Percentiles rank a stretch among this genome's conserved stretches.
phyloP scores from a whole-genome alignment of 768 basidiomycete genomes.

The Austroboletus eburneus region DNA sequence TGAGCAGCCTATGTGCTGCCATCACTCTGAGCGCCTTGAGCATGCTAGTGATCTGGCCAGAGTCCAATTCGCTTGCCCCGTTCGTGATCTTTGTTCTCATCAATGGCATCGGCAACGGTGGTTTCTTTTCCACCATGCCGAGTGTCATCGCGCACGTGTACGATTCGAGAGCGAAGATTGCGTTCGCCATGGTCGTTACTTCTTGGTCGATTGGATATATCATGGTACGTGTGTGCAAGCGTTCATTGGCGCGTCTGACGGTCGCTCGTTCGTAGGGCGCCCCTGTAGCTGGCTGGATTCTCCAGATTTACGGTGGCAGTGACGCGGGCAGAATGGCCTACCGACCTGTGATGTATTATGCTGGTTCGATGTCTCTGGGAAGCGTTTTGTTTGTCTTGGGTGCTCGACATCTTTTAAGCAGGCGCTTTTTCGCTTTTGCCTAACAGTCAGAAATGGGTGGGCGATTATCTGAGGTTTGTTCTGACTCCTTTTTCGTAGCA shows the following conservation, averaged over 20 bases:
- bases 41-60: constrained; percentile 30
- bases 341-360: constrained; percentile 32
- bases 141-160: constrained; percentile 30
- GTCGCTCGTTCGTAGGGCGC: constrained; percentile 16
- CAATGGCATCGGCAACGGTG: constrained; percentile 30
- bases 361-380: constrained; percentile 24
- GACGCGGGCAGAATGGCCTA: constrained; percentile 20
- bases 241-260: neutral
- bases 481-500: no score
- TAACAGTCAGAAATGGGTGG: neutral
- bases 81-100: constrained; percentile 26
- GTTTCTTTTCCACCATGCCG: constrained; percentile 34
- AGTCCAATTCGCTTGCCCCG: constrained; percentile 21
- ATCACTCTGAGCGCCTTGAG: constrained; percentile 28
- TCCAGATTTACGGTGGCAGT: constrained; percentile 24
- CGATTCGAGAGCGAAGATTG: constrained; percentile 25
- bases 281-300: constrained; percentile 28
- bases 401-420: constrained; percentile 7
- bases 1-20: constrained; percentile 25
- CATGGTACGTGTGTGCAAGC: constrained; percentile 10
- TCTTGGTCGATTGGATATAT: constrained; percentile 31
- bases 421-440: constrained; percentile 11
- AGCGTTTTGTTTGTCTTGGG: constrained; percentile 19
- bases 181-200: constrained; percentile 33
- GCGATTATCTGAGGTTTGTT: neutral